Base-by-base conservation (phyloP, 2,329 filamentous ascomycete species). In the Ramichloridium luteum region DNA sequence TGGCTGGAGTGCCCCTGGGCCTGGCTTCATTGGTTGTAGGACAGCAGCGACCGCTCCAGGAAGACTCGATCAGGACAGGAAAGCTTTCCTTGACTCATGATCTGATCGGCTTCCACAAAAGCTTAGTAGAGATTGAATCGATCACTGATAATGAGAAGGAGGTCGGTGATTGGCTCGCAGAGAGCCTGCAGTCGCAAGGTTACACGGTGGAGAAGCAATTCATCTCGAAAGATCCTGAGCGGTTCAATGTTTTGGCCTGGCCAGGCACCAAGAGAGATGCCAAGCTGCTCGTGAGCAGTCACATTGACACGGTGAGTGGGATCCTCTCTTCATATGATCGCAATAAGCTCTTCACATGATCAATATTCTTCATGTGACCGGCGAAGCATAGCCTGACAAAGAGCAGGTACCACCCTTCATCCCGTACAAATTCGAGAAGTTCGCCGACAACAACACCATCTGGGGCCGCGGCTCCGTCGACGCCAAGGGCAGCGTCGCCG, bases 211-310 rank as follows among this genome's bases (percentile, higher is more conserved):
- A 78, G 44, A 68, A 65, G 35, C 75, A 80, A 46, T 50, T 63
- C 51, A 52, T 61, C 31, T 54, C 59, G 33, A 41, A 59, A 23
- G 37, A 52, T 16, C 46, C 46, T 6, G 52, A 57, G 17, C 68
- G 80, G 25, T 85, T 78, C 63, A 93, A 93, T 48, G 65, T 93
- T 29, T 62, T 86, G 25, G 85, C 85, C 2, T 84, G 71, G 38
- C 57, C 62, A 2, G 59, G 58, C 14, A 53, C 57, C 28, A 55
- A 58, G 11, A 62, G 66, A 22, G 59, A 66, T 6, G 69, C 75
- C 2, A 67, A 66, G 18, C 62, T 82, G 8, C 61, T 84, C n/a
- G 57, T 86, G 2, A 76, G 76, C 1, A 85, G 78, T 35, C 85
- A 93, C 54, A 88, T 93, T 47, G 86, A 94, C 48, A 75, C 71